These are phyloP conservation scores for Nicotiana noctiflora DNA, from an alignment of 257 asterid genomes.

Conservation along the genomic window DNA sequence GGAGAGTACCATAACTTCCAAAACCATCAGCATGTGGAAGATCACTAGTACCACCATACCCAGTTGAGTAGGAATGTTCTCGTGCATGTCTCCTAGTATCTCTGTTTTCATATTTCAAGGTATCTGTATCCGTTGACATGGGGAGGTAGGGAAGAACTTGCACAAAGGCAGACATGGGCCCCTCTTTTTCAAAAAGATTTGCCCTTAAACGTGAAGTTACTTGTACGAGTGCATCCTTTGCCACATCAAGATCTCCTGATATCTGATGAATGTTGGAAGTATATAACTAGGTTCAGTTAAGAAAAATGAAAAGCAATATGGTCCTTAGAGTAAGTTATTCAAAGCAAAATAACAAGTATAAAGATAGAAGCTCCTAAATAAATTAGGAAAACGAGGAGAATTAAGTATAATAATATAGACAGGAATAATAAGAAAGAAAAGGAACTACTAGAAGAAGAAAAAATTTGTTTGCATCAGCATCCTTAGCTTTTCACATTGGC, in stretches of 20 bases:
- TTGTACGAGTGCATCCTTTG: conserved; percentile 26
- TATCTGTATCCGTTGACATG: conserved; percentile 15
- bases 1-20: conserved; percentile 16
- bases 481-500: not conserved
- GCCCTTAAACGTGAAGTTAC: conserved; percentile 27
- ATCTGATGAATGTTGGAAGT: conserved; percentile 11
- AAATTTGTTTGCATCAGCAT: not conserved
- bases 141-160: conserved; percentile 24
- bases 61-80: conserved; percentile 20
- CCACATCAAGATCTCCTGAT: conserved; percentile 17
- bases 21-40: conserved; percentile 18
- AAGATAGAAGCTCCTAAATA: not conserved
- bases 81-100: conserved; percentile 20
- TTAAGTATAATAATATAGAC: not conserved
- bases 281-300: not conserved
- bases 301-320: not conserved
- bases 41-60: conserved; percentile 19
- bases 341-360: not conserved
- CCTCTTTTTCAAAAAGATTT: conserved; percentile 25
- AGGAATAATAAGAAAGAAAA: not conserved
- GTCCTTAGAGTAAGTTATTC: not conserved
- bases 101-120: conserved; percentile 9
- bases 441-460: not conserved
- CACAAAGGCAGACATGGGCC: conserved; percentile 18
- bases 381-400: not conserved